Evolutionary conservation across 345 rosid genomes (phyloP).

Genomic region (Carallia brachiata): DNA sequence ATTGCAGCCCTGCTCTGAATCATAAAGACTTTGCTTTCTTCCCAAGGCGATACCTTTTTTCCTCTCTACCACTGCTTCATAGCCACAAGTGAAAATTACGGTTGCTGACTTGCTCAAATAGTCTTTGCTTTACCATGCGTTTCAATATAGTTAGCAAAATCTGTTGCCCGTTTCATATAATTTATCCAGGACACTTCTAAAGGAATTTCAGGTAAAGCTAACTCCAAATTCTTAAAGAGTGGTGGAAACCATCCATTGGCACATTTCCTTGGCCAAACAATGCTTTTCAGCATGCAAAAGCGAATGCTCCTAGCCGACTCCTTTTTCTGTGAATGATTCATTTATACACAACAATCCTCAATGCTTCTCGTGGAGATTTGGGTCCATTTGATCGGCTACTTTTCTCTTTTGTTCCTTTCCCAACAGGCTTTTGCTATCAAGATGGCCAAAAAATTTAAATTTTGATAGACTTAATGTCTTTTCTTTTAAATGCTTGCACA

Average conservation of each 20-base stretch:
- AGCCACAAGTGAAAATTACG: not conserved
- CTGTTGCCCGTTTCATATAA: not conserved
- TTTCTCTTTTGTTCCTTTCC: not conserved
- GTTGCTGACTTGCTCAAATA: not conserved
- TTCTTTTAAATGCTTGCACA: not conserved
- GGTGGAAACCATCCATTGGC: not conserved
- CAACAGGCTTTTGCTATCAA: not conserved
- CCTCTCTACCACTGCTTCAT: no score
- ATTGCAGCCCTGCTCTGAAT: no score
- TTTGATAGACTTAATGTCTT: not conserved
- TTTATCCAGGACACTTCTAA: not conserved
- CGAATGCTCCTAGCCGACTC: no score
- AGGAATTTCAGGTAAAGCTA: no score
- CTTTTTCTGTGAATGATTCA: no score
- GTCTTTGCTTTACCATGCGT: not conserved
- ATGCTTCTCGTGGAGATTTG: constrained; percentile 1
- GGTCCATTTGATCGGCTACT: not conserved
- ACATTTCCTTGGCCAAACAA: not conserved
- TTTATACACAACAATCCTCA: not conserved
- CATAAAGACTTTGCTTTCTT: no score
- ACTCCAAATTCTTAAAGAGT: not conserved
- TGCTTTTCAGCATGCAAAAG: not conserved
- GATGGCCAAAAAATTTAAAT: not conserved
- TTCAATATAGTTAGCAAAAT: not conserved
- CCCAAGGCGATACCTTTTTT: no score